Conservation (phyloP, 148 eudicot genomes). For the Dianthus caryophyllus region DNA sequence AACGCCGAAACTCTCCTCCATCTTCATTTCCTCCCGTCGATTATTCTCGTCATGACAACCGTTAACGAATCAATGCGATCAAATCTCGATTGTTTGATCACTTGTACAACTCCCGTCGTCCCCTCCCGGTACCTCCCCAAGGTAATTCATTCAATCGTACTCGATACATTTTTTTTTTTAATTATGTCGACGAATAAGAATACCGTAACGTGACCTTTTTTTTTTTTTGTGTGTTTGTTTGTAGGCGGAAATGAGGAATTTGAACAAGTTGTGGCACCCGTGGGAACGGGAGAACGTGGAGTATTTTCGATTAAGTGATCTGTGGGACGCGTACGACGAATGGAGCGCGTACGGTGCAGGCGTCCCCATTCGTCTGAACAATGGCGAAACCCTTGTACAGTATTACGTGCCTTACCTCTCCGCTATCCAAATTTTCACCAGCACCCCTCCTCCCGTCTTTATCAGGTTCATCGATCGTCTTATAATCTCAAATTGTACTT, state of each 20-base stretch:
- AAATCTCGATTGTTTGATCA: conserved; percentile 66
- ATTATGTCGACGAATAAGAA: background rate
- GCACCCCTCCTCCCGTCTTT: conserved; percentile 48
- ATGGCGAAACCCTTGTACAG: conserved; percentile 60
- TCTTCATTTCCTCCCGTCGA: too few relatives aligned
- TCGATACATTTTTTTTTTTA: background rate
- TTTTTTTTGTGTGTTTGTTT: background rate
- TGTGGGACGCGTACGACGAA: conserved; percentile 85
- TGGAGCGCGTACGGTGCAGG: conserved; percentile 99
- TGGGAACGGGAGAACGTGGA: conserved; percentile 83
- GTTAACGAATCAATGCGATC: conserved; percentile 58
- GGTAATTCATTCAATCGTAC: conserved; percentile 40
- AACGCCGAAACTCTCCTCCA: too few relatives aligned
- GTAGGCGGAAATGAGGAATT: conserved; percentile 69
- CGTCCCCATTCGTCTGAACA: conserved; percentile 50
- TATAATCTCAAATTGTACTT: background rate
- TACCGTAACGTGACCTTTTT: background rate
- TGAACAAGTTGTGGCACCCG: conserved; percentile 88
- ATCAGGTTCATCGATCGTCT: conserved; percentile 42
- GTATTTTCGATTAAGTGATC: conserved; percentile 63
- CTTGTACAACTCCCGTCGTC: conserved; percentile 71
- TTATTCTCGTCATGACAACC: conserved; percentile 33
- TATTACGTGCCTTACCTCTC: conserved; percentile 96
- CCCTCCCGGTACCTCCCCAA: conserved; percentile 71
- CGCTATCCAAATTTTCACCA: conserved; percentile 81